Conservation (phyloP, 1,284 basidiomycete species). For the Puccinia novopanici region DNA sequence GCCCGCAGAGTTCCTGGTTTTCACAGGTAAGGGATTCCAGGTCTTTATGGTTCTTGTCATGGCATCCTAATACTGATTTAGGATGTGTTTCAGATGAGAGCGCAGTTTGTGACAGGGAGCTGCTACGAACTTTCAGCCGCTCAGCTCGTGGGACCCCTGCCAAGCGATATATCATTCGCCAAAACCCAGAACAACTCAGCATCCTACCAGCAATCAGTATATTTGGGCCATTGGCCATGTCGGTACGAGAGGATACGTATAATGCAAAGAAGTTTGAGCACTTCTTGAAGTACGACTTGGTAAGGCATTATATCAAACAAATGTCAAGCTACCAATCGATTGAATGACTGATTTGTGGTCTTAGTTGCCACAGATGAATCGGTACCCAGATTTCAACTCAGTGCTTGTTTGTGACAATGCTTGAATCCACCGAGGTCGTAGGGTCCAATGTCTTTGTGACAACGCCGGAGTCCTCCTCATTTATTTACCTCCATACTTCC, state of each 20-base stretch:
- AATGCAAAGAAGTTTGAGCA: background rate
- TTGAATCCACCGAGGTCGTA: background rate
- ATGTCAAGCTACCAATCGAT: no score
- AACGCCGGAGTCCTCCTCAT: no score
- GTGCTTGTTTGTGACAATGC: background rate
- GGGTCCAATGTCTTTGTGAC: no score
- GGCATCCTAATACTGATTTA: no score
- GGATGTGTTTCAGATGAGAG: background rate
- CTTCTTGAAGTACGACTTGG: background rate
- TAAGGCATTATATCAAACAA: background rate
- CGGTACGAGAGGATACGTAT: background rate
- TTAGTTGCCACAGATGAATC: background rate
- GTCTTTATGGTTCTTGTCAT: background rate
- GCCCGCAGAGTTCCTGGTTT: background rate
- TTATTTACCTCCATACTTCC: no score
- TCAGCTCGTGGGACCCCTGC: background rate
- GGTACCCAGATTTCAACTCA: background rate
- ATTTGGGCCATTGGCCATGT: background rate
- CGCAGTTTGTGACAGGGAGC: background rate
- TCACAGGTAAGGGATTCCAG: background rate
- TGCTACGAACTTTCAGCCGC: background rate
- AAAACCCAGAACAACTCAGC: background rate
- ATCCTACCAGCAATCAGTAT: background rate
- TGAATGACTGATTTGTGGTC: background rate
- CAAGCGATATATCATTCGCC: background rate